Evolutionary conservation across 2,329 filamentous ascomycete genomes (phyloP).

Genomic region (Emericellopsis atlantica): DNA sequence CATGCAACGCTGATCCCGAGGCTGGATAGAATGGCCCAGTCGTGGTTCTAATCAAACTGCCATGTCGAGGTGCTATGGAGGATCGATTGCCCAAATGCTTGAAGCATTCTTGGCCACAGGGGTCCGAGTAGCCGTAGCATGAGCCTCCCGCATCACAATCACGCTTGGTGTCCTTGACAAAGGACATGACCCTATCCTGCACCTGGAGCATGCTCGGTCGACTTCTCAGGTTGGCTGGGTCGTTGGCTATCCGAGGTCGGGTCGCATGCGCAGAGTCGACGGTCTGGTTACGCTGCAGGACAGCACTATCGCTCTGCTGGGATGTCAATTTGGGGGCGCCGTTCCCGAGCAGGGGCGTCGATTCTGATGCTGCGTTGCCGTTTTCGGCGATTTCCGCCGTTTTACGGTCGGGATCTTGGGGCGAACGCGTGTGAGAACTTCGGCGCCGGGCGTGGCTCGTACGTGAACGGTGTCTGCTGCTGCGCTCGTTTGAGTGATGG

Average conservation of each 20-base stretch:
- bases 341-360: conserved; percentile 33
- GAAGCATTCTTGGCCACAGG: conserved; percentile 53
- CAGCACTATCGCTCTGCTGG: conserved; percentile 6
- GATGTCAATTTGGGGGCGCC: conserved; percentile 5
- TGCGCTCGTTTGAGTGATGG: conserved; percentile 11
- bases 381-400: conserved; percentile 8
- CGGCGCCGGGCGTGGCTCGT: conserved; percentile 17
- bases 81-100: conserved; percentile 37
- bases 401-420: conserved; percentile 8
- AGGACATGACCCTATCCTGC: conserved; percentile 46
- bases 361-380: conserved; percentile 20
- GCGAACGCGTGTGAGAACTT: conserved; percentile 12
- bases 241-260: conserved; percentile 5
- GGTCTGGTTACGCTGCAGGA: conserved; percentile 10
- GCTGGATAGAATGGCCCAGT: conserved; percentile 20
- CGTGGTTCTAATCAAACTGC: conserved; percentile 26
- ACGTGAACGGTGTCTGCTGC: conserved; percentile 14
- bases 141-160: conserved; percentile 49
- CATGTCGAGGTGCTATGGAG: conserved; percentile 17
- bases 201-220: conserved; percentile 42
- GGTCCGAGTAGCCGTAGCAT: conserved; percentile 53
- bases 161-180: conserved; percentile 50
- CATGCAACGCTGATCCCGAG: conserved; percentile 12
- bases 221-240: conserved; percentile 20
- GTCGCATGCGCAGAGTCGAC: neutral